Base-by-base conservation (phyloP, 139 green algal genomes). In the Nannochloris sp. region DNA sequence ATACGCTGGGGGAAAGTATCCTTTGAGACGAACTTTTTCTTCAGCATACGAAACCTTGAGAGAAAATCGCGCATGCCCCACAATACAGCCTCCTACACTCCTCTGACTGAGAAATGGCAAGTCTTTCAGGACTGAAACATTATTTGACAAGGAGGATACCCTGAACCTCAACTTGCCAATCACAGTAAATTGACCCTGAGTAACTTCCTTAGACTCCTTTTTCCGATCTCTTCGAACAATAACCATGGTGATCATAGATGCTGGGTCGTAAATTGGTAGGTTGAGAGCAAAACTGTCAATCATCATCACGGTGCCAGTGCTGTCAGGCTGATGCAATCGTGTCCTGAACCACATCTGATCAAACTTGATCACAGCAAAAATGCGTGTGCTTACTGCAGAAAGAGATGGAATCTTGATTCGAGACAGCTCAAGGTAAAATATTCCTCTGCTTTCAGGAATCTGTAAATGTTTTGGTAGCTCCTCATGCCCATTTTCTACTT, bases 151-250 rank as follows among this genome's bases (percentile, higher is more conserved):
- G 4, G 50, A 34, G 19, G 50, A 58, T 29, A 58, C 0, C 21
- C 50, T 29, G 11, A 58, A 19, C 34, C 50, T 58, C 23, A 58
- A 31, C 25, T 58, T 58, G 12, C 50, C 50, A n/a, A 58, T 34
- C n/a, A 58, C 12, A 34, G 23, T 21, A 53, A 53, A 53, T 18
- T 19, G 23, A 16, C 21, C 19, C n/a, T 9, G n/a, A 10, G n/a
- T 23, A 16, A 54, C 46, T 18, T 19, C 46, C 11, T 25, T 23
- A 8, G n/a, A 21, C 9, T 23, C 46, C 0, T 24, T 54, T 54
- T 23, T 19, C 23, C n/a, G 46, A 54, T 19, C 46, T 54, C 50
- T 19, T 21, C 25, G 23, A 23, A 23, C 50, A 1, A 58, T 21
- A n/a, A 23, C n/a, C 50, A 58, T 37, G 0, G 15, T 34, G n/a